Evolutionary conservation across 164 flowering plant genomes (phyloP), one percentile per base, ranked within the genome.

Genomic region (Vitis labrusca): DNA sequence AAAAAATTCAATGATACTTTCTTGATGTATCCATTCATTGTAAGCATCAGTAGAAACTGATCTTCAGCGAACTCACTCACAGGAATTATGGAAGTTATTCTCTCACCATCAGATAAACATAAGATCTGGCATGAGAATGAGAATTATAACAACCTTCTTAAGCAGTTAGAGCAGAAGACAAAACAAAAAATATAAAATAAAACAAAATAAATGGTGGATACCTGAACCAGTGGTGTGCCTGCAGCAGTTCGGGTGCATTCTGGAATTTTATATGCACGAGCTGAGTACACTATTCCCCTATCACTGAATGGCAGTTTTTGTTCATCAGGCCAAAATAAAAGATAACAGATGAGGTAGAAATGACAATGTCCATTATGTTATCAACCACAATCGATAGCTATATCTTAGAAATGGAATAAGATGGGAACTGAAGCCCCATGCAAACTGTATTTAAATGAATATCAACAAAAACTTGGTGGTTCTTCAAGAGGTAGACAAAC

Each of bases 191-290:
- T 10, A 16, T 7, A 4, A 63, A n/a, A 19, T 14, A 59, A 54
- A 53, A 37, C n/a, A 30, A 14, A 30, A 66, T 59, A 29, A 63
- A 32, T 54, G 15, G 54, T 15, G 30, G 29, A 54, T 79, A 93
- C 97, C 91, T 93, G 99, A 61, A 96, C 81, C 58, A 96, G 76
- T 51, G 99, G 98, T 59, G 96, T 90, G 59, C 99, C 99, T 70
- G 97, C 95, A 77, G 97, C 99, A 82, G 87, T 74, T 32, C 98
- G 74, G 61, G 87, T 74, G 73, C 97, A 89, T 78, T 96, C 99
- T 10, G 99, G 97, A 72, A 96, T 88, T 82, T 87, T 92, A 68
- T 83, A 96, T 9, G 99, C 99, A 56, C 94, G 93, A 56, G 95
- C 82, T 27, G 97, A 93, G 78, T 96, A 92, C 13, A 93, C 99